A percentile compares a stretch with the other conserved stretches of the same genome.
phyloP scores from a whole-genome alignment of 2,329 filamentous ascomycete genomes.

The Coleophoma cylindrospora region DNA sequence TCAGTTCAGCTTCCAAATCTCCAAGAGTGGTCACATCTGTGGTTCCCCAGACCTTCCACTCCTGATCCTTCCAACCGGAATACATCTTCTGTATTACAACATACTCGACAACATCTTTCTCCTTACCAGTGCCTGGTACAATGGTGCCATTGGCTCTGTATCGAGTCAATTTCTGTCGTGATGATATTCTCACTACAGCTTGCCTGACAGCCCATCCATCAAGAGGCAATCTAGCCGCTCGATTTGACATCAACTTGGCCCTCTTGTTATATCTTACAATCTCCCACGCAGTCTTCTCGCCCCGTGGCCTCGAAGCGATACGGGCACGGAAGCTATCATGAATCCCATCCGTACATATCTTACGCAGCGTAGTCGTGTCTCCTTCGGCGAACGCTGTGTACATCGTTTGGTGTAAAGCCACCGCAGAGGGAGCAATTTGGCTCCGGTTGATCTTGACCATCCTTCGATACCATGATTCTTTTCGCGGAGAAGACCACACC shows the following conservation, averaged over 20 bases:
- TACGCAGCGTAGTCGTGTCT: conserved; percentile 43
- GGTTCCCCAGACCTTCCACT: conserved; percentile 65
- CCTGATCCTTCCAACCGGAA: conserved; percentile 33
- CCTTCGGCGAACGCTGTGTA: conserved; percentile 56
- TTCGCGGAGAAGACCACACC: conserved; percentile 11
- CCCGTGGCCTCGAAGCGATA: conserved; percentile 44
- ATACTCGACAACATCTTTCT: conserved; percentile 57
- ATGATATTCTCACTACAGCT: conserved; percentile 55
- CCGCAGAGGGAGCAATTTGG: conserved; percentile 45
- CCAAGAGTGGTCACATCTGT: conserved; percentile 45
- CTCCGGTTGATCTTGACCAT: conserved; percentile 37
- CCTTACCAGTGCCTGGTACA: conserved; percentile 42
- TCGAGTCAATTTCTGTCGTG: conserved; percentile 47
- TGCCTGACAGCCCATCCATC: conserved; percentile 43
- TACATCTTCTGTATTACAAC: conserved; percentile 53
- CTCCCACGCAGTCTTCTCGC: conserved; percentile 46
- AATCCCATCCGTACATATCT: conserved; percentile 50
- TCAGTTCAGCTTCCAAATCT: conserved; percentile 15
- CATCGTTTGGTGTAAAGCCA: conserved; percentile 55
- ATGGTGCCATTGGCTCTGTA: conserved; percentile 28
- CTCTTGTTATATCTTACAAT: conserved; percentile 43
- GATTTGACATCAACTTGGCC: conserved; percentile 40
- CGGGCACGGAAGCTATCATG: conserved; percentile 44
- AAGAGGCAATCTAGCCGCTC: conserved; percentile 41
- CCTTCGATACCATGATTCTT: conserved; percentile 9